Evolutionary conservation across 495 filamentous ascomycete species (phyloP), one percentile per base, ranked within the genome.

Genomic region (Hypoxylon lienhwacheense): DNA sequence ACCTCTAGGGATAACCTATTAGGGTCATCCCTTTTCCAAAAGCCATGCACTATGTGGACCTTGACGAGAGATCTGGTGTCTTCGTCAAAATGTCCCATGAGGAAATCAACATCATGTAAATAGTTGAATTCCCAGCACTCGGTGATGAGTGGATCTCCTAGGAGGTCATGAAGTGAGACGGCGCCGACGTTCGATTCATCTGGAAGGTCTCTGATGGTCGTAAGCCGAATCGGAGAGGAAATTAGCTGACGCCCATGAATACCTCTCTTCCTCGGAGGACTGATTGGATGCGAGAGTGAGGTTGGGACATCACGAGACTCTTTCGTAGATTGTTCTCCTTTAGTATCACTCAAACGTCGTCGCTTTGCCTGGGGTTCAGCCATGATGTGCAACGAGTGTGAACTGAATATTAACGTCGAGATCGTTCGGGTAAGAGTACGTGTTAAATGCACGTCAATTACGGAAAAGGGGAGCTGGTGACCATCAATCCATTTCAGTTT

Each of bases 91-190:
- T 73, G 65, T 8, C 45, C 36, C 75, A 78, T 74, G 11, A 79
- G 70, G 63, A 90, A 96, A 48, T 89, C 81, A 17, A 95, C 72
- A 71, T 95, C 86, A 63, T 92, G 85, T 2, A 91, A 72, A 62
- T 85, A 96, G 61, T 96, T 95, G 69, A 96, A 96, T 29, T 89
- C 80, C 91, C 91, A 96, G 59, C 86, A 89, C 68, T 93, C 88
- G 26, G 80, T 75, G 43, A 96, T 90, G 64, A 92, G 76, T 0
- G 89, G 88, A 65, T 95, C 85, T 0, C 87, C 84, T 2, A 96
- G 78, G 44, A 96, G 81, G 47, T 91, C 86, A 14, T 73, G 73
- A 16, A 96, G 71, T 4, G 74, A 75, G 32, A 93, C 67, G 0
- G 89, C 77, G 64, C 86, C 86, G 44, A 78, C 69, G 72, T 96